phyloP scores from a whole-genome alignment of 805 yeast species.

The Candida insectalens region DNA sequence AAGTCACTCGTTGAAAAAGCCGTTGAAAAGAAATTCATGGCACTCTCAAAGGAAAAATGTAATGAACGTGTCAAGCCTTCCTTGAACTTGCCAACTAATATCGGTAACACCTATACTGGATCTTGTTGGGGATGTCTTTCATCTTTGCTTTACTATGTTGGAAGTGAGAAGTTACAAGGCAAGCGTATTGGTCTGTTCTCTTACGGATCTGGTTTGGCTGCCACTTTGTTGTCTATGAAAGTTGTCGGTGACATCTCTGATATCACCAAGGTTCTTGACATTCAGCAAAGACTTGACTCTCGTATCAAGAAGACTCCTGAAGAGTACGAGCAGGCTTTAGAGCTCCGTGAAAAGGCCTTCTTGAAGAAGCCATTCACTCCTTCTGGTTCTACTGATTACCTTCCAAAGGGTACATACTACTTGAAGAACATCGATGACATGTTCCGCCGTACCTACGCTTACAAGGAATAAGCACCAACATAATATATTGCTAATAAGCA shows the following conservation, averaged over 20 bases:
- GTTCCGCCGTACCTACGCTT: conserved; percentile 78
- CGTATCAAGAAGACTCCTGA: conserved; percentile 66
- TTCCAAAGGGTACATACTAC: conserved; percentile 75
- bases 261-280: conserved; percentile 55
- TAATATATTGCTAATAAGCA: too few species aligned
- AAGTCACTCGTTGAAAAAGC: conserved; percentile 68
- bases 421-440: conserved; percentile 76
- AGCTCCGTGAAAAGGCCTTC: conserved; percentile 83
- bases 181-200: conserved; percentile 91
- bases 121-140: conserved; percentile 82
- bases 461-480: too few species aligned
- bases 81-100: conserved; percentile 82
- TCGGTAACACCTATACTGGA: conserved; percentile 98
- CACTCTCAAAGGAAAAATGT: conserved; percentile 59
- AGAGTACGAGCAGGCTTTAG: conserved; percentile 74
- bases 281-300: conserved; percentile 54
- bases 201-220: conserved; percentile 96
- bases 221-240: conserved; percentile 72
- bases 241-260: conserved; percentile 73
- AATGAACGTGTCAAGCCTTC: conserved; percentile 71
- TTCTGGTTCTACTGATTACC: conserved; percentile 61
- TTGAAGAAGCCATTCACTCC: conserved; percentile 74
- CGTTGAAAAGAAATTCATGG: conserved; percentile 79
- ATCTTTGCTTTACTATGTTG: conserved; percentile 69
- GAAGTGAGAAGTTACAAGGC: conserved; percentile 61